These are phyloP conservation scores for Meira nashicola DNA, from an alignment of 1,284 basidiomycete species.

Conservation along the genomic window DNA sequence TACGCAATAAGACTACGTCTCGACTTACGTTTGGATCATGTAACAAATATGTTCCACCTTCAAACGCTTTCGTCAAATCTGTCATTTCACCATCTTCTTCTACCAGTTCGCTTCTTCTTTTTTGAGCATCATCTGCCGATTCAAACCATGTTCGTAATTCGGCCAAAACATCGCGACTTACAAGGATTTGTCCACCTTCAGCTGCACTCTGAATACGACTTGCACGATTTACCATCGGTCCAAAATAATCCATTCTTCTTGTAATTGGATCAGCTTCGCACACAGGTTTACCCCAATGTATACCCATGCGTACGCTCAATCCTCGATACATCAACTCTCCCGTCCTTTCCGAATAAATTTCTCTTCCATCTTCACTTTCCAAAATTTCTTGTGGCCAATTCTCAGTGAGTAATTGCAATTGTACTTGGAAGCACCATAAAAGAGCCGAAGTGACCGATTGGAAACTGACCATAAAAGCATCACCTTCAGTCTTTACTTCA, in stretches of 20 bases:
- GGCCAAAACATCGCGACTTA: slow-evolving; percentile 71
- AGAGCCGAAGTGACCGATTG: slow-evolving; percentile 78
- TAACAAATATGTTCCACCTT: slow-evolving; percentile 49
- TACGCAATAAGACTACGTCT: slow-evolving; percentile 66
- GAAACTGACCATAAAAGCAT: slow-evolving; percentile 98
- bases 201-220: slow-evolving; percentile 79
- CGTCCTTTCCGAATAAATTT: slow-evolving; percentile 64
- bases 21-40: slow-evolving; percentile 51
- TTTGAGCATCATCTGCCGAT: slow-evolving; percentile 26
- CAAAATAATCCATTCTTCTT: slow-evolving; percentile 76
- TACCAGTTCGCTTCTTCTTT: slow-evolving; percentile 20
- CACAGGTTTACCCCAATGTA: slow-evolving; percentile 85
- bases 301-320: slow-evolving; percentile 92
- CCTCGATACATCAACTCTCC: slow-evolving; percentile 77
- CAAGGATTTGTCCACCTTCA: slow-evolving; percentile 90
- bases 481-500: slow-evolving; percentile 99
- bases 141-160: slow-evolving; percentile 42
- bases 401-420: slow-evolving; percentile 76
- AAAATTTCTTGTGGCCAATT: slow-evolving; percentile 92
- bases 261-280: slow-evolving; percentile 94
- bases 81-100: slow-evolving; percentile 19
- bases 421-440: slow-evolving; percentile 86
- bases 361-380: slow-evolving; percentile 84
- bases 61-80: slow-evolving; percentile 6
- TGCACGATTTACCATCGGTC: slow-evolving; percentile 59